Evolutionary conservation across 2,329 filamentous ascomycete species (phyloP).

Genomic region (Ascochyta koolunga): DNA sequence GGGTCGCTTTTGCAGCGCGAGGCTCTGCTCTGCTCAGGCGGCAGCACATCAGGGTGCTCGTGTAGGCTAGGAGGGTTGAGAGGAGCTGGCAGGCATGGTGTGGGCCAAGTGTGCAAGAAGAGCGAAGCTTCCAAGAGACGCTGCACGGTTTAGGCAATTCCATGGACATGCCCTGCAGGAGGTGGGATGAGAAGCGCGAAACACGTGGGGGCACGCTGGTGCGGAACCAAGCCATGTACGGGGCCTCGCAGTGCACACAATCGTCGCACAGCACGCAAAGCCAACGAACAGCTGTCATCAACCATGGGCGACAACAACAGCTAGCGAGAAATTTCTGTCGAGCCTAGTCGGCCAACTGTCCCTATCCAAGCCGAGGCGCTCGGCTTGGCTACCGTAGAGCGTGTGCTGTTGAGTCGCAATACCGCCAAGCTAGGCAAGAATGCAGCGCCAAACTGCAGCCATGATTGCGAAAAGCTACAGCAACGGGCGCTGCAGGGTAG

Average conservation of each 20-base stretch:
- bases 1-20: neutral
- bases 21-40: neutral
- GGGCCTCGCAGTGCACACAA: neutral
- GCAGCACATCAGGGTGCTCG: conserved; percentile 8
- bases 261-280: neutral
- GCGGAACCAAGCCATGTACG: conserved; percentile 3
- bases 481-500: conserved; percentile 1
- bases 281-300: neutral
- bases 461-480: neutral
- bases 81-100: conserved; percentile 9
- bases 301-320: neutral
- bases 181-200: conserved; percentile 19
- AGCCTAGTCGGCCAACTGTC: conserved; percentile 3
- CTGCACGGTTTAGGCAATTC: conserved; percentile 10
- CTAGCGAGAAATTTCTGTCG: conserved; percentile 9
- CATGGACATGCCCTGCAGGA: conserved; percentile 10
- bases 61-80: conserved; percentile 7
- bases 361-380: conserved; percentile 11
- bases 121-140: conserved; percentile 11
- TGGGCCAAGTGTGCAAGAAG: conserved; percentile 8
- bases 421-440: conserved; percentile 23
- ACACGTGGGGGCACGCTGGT: conserved; percentile 30
- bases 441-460: conserved; percentile 25
- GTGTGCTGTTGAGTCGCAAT: conserved; percentile 8
- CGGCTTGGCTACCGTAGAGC: conserved; percentile 12